A percentile compares a stretch with the other conserved stretches of the same genome.
These are phyloP conservation scores for Gypsophila paniculata DNA, from an alignment of 179 eudicot species.

Conservation along the genomic window DNA sequence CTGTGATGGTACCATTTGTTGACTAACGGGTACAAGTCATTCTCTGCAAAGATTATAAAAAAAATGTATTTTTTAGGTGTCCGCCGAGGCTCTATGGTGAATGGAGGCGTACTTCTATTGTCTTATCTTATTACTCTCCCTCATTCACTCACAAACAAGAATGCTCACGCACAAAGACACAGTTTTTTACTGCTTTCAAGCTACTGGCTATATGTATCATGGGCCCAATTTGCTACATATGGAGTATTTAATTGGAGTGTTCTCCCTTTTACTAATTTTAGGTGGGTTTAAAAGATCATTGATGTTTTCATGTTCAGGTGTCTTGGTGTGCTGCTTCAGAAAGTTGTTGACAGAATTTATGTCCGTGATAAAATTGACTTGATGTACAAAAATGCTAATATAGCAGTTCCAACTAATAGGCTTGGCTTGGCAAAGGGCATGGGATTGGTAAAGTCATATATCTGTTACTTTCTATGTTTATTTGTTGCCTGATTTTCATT, in stretches of 20 bases:
- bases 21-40: neutral
- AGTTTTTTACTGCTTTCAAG: slow-evolving; percentile 2
- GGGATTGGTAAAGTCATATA: slow-evolving; percentile 66
- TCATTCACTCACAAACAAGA: neutral
- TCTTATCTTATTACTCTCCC: too few relatives aligned
- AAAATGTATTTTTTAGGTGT: neutral
- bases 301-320: slow-evolving; percentile 46
- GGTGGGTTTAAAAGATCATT: neutral
- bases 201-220: neutral
- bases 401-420: slow-evolving; percentile 75
- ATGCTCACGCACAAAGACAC: neutral
- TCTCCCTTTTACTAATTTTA: neutral
- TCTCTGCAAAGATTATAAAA: neutral
- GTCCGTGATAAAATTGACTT: slow-evolving; percentile 81
- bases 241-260: neutral
- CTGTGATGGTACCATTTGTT: neutral
- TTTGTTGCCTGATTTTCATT: neutral
- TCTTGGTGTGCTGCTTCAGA: slow-evolving; percentile 89
- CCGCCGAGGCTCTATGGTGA: neutral
- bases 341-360: slow-evolving; percentile 76
- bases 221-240: neutral
- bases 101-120: too few relatives aligned
- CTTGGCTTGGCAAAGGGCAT: slow-evolving; percentile 97
- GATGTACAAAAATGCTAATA: slow-evolving; percentile 79
- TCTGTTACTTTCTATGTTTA: neutral